Evolutionary conservation across 208 protist genomes (phyloP).

Genomic region (Lotmaria passim): DNA sequence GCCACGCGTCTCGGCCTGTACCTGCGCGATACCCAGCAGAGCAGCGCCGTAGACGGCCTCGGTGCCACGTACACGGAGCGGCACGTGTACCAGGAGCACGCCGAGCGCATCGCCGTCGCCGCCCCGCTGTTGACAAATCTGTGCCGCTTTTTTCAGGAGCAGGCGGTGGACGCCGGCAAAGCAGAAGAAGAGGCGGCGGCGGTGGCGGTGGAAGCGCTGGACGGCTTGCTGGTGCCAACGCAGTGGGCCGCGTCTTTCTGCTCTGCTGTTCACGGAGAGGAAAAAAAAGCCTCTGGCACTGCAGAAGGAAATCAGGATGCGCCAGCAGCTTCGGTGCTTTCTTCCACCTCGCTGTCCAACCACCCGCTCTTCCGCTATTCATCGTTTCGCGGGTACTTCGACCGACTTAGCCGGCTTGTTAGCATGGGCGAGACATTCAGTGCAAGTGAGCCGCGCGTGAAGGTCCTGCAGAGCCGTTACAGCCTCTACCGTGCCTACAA

Average conservation of each 20-base stretch:
- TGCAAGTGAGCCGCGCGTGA: constrained; percentile 74
- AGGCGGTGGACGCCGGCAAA: neutral
- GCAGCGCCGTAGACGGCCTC: neutral
- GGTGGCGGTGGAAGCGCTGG: constrained; percentile 13
- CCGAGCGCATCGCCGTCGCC: constrained; percentile 11
- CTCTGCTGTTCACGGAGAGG: neutral
- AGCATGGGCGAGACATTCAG: constrained; percentile 62
- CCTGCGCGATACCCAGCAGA: constrained; percentile 24
- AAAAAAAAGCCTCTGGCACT: neutral
- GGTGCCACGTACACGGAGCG: constrained; percentile 29
- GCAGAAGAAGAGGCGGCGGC: neutral
- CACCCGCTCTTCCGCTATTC: constrained; percentile 54
- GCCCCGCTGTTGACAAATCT: constrained; percentile 16
- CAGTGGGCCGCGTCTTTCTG: constrained; percentile 4
- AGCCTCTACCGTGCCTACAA: constrained; percentile 80
- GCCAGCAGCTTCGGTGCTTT: neutral
- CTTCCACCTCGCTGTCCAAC: neutral
- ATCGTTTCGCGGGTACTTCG: constrained; percentile 42
- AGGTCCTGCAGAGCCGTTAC: constrained; percentile 75
- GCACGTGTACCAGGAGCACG: constrained; percentile 29
- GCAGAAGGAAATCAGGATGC: neutral
- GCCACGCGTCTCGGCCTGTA: constrained; percentile 39
- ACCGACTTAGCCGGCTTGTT: constrained; percentile 45
- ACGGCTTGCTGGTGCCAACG: constrained; percentile 26
- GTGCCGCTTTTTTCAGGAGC: constrained; percentile 18